Evolutionary conservation across 2,329 filamentous ascomycete genomes (phyloP), one percentile per base, ranked within the genome.

Genomic region (Aquanectria penicillioides): DNA sequence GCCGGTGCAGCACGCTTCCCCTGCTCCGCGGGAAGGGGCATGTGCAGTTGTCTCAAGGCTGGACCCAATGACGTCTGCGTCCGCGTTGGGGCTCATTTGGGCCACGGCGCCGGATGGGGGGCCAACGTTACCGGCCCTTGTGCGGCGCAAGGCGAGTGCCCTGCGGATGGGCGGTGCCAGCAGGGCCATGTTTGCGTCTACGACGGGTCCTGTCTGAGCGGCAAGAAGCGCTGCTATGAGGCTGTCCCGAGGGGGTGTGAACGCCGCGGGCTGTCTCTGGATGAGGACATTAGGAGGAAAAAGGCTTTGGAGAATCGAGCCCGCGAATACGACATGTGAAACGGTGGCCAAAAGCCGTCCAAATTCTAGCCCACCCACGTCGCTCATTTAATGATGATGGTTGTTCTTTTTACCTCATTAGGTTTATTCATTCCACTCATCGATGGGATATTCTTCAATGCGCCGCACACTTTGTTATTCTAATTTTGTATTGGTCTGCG

Each of bases 201-300:
- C 48, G 60, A 65, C 34, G 59, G 40, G 13, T 62, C 63, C 13
- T 67, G 63, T 40, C 23, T 15, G 40, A 66, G 65, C 34, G 63
- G 65, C 6, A 62, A 57, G 54, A 58, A 48, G 23, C 57, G 63
- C 2, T 67, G 62, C 43, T 62, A 64, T 47, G 33, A 17, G 22
- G 63, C 57, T 20, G 63, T 54, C 25, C 48, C 59, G 17, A 26
- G 20, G 15, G 63, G 63, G 13, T 62, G 59, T 22, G 38, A 51
- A 7, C 46, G 38, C 33, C 59, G 50, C 26, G 58, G 57, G n/a
- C 29, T 57, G 31, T 44, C 40, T 31, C 20, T 48, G 22, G 49
- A 55, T 10, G 53, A 46, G 40, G 33, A 44, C n/a, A 28, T 57
- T 31, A 23, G 38, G 20, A 20, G 26, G 22, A 36, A 34, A 17